phyloP scores from a whole-genome alignment of 2,329 filamentous ascomycete genomes.

The Penicillium hesseltinei region DNA sequence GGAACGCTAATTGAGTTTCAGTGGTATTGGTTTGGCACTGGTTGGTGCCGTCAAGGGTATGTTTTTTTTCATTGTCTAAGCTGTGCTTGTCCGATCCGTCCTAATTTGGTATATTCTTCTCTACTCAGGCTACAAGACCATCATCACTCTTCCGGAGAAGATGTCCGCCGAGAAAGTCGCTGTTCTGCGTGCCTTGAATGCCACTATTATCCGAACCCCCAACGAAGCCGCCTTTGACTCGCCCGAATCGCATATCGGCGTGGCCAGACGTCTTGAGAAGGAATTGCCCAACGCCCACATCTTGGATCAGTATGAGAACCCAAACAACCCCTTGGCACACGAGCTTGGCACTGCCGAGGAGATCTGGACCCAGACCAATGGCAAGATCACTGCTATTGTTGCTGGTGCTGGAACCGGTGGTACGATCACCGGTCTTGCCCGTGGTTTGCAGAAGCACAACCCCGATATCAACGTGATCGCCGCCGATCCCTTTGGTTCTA shows the following conservation, averaged over 20 bases:
- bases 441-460: conserved; percentile 84
- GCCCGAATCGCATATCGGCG: conserved; percentile 95
- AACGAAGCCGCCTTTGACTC: conserved; percentile 93
- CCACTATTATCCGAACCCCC: conserved; percentile 95
- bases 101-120: not conserved
- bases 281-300: conserved; percentile 97
- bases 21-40: conserved; percentile 87
- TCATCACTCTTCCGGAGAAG: conserved; percentile 98
- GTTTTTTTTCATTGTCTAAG: not conserved
- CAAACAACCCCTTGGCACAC: conserved; percentile 88
- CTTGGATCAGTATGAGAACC: conserved; percentile 91
- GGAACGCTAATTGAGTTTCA: conserved; percentile 23
- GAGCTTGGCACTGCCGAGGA: conserved; percentile 94
- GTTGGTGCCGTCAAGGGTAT: conserved; percentile 84
- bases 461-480: conserved; percentile 81
- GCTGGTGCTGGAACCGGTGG: conserved; percentile 80
- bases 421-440: conserved; percentile 86
- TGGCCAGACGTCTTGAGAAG: conserved; percentile 83
- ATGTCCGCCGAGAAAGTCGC: conserved; percentile 99
- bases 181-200: conserved; percentile 86
- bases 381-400: conserved; percentile 77
- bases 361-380: conserved; percentile 87
- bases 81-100: not conserved
- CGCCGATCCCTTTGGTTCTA: conserved; percentile 88
- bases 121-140: conserved; percentile 77